These are phyloP conservation scores for Coemansia biformis DNA, from an alignment of 192 early-diverging fungal genomes.

Conservation along the genomic window DNA sequence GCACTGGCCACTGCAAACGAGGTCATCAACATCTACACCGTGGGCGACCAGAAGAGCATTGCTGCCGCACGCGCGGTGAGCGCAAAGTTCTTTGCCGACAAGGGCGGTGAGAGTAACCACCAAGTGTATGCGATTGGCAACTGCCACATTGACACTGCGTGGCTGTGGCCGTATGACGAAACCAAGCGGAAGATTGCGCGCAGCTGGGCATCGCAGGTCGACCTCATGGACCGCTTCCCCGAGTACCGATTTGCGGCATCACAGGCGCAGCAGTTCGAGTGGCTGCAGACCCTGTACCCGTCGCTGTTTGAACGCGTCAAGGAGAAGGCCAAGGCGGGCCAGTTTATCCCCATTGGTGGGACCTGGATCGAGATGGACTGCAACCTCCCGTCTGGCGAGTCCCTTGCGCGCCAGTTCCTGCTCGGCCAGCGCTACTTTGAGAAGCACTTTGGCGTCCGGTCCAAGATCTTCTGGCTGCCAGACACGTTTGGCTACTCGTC, in stretches of 20 bases:
- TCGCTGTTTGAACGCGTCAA: conserved; percentile 71
- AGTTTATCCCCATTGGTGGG: conserved; percentile 91
- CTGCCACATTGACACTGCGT: conserved; percentile 90
- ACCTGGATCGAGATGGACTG: conserved; percentile 99
- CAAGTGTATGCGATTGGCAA: conserved; percentile 83
- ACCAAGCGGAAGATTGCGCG: conserved; percentile 91
- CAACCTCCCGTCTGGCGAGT: conserved; percentile 96
- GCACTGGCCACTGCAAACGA: conserved; percentile 76
- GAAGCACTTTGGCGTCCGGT: conserved; percentile 63
- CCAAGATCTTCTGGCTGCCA: conserved; percentile 88
- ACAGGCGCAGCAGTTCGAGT: conserved; percentile 96
- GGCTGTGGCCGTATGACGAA: conserved; percentile 98
- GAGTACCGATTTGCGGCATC: conserved; percentile 90
- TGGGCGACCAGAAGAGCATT: conserved; percentile 32
- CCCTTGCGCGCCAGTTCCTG: conserved; percentile 87
- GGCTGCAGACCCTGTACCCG: conserved; percentile 81
- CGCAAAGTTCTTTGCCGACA: conserved; percentile 61
- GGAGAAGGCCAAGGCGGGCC: conserved; percentile 61
- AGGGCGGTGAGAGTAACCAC: conserved; percentile 59
- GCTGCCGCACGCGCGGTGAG: conserved; percentile 47
- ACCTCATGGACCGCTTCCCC: conserved; percentile 79
- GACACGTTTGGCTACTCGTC: conserved; percentile 92
- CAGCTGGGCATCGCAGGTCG: conserved; percentile 76
- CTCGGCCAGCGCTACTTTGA: conserved; percentile 89
- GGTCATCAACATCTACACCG: conserved; percentile 68